Evolutionary conservation across 192 early-diverging fungal genomes (phyloP).

Genomic region (Linnemannia schmuckeri): DNA sequence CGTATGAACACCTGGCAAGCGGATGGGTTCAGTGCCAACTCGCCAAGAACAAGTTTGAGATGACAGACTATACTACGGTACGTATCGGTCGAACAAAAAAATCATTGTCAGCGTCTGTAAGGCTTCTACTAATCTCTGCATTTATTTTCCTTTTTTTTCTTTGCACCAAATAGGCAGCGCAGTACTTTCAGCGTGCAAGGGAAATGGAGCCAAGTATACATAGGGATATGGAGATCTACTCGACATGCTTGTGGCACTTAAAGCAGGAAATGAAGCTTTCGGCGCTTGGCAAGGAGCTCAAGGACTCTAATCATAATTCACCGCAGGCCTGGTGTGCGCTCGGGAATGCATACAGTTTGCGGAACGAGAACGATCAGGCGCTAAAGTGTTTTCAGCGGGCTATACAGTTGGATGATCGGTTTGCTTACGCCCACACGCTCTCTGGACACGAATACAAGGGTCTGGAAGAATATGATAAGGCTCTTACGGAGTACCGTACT

Average conservation of each 20-base stretch:
- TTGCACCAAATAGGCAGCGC: conserved; percentile 58
- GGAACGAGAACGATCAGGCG: conserved; percentile 81
- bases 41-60: conserved; percentile 56
- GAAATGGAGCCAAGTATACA: conserved; percentile 77
- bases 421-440: conserved; percentile 88
- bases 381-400: conserved; percentile 83
- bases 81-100: neutral
- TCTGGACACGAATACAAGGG: conserved; percentile 85
- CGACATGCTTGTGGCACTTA: conserved; percentile 89
- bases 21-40: conserved; percentile 59
- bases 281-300: conserved; percentile 81
- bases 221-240: conserved; percentile 88
- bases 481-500: conserved; percentile 77
- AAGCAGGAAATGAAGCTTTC: conserved; percentile 78
- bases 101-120: neutral
- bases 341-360: conserved; percentile 81
- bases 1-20: conserved; percentile 39
- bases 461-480: conserved; percentile 81
- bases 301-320: conserved; percentile 70
- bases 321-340: conserved; percentile 88
- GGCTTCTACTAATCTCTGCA: neutral
- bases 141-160: neutral
- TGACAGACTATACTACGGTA: conserved; percentile 58
- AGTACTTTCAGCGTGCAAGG: conserved; percentile 67
- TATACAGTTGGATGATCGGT: conserved; percentile 74